phyloP scores from a whole-genome alignment of 129 eudicot species.

The Helianthus tuberosus region DNA sequence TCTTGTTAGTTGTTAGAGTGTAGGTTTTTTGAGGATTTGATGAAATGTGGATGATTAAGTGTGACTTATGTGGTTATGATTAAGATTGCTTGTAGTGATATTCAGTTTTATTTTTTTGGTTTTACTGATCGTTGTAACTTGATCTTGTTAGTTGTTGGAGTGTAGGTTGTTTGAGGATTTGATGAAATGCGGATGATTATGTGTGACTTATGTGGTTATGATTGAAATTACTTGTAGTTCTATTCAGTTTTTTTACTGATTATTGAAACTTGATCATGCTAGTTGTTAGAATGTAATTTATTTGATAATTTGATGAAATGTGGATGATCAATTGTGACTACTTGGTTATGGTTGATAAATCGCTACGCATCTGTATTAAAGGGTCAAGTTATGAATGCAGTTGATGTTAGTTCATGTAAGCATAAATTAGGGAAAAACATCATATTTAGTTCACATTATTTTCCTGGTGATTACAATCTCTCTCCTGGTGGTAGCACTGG shows the following conservation, averaged over 20 bases:
- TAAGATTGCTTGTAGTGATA: conserved; percentile 56
- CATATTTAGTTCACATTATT: background rate
- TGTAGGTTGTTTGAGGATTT: too few species aligned
- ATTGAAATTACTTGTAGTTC: conserved; percentile 68
- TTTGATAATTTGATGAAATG: background rate
- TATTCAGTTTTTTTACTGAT: conserved; percentile 59
- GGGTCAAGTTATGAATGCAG: background rate
- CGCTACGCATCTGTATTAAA: background rate
- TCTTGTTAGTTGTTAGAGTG: background rate
- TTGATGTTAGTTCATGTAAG: background rate
- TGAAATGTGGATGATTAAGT: too few species aligned
- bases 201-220: conserved; percentile 15
- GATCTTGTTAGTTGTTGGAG: background rate
- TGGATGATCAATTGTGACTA: conserved; percentile 5
- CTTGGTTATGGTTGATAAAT: conserved; percentile 17
- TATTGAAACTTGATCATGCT: conserved; percentile 2
- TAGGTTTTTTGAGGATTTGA: background rate
- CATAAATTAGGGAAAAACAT: background rate
- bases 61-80: too few species aligned
- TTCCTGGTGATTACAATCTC: background rate
- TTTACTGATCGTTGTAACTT: background rate
- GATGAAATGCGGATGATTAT: too few species aligned
- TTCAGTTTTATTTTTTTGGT: too few species aligned
- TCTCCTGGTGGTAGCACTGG: conserved; percentile 8
- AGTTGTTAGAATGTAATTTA: background rate